Evolutionary conservation across 441 rosid genomes (phyloP).

Genomic region (Erodium trifolium): DNA sequence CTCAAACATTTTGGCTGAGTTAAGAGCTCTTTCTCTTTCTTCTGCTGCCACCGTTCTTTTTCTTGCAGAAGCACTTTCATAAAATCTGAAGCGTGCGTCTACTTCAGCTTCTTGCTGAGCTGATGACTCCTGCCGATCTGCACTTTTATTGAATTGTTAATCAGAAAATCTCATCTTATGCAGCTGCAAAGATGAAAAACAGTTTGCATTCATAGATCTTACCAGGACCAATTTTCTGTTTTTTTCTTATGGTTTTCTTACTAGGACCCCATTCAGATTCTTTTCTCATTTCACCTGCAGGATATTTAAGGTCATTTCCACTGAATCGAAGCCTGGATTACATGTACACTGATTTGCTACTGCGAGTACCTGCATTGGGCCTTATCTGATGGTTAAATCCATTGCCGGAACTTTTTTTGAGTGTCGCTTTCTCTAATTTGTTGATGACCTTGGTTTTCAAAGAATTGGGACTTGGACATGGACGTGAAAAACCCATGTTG

Average conservation of each 20-base stretch:
- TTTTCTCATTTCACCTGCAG: slow-evolving; percentile 32
- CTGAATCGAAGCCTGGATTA: slow-evolving; percentile 29
- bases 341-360: slow-evolving; percentile 21
- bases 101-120: slow-evolving; percentile 37
- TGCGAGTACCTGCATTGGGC: too few relatives aligned
- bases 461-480: slow-evolving; percentile 23
- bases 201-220: slow-evolving; percentile 25
- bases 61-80: slow-evolving; percentile 92
- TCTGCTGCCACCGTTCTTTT: slow-evolving; percentile 90
- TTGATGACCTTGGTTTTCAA: slow-evolving; percentile 19
- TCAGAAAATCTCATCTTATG: slow-evolving; percentile 19
- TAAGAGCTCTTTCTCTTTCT: slow-evolving; percentile 87
- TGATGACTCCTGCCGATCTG: slow-evolving; percentile 29
- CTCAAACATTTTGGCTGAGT: slow-evolving; percentile 83
- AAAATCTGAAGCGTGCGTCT: slow-evolving; percentile 68
- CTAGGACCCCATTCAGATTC: too few relatives aligned
- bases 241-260: slow-evolving; percentile 64
- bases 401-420: slow-evolving; percentile 47
- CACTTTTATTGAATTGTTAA: slow-evolving; percentile 17
- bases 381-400: neutral
- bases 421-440: slow-evolving; percentile 21
- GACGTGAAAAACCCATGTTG: slow-evolving; percentile 28
- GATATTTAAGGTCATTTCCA: slow-evolving; percentile 23
- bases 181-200: slow-evolving; percentile 7
- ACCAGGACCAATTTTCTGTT: slow-evolving; percentile 61